These are phyloP conservation scores for Scytalidium sp. DNA, from an alignment of 2,329 filamentous ascomycete genomes.

Conservation along the genomic window DNA sequence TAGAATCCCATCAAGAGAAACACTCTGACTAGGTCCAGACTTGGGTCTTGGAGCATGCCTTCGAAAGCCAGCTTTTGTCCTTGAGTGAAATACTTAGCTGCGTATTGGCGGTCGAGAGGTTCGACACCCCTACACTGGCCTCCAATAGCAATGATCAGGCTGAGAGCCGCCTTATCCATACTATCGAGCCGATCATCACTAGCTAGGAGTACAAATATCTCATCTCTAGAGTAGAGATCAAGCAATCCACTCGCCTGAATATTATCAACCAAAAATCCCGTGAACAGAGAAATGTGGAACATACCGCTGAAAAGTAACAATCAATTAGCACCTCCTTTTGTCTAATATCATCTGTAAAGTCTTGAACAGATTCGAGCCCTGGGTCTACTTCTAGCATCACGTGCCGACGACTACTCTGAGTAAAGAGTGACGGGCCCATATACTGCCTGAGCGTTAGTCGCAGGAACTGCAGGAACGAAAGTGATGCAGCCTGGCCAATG, in stretches of 20 bases:
- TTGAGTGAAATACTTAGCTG: slow-evolving; percentile 32
- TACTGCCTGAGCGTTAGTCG: slow-evolving; percentile 9
- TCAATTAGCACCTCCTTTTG: not conserved
- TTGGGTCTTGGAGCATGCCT: slow-evolving; percentile 33
- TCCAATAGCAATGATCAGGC: slow-evolving; percentile 29
- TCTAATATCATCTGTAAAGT: not conserved
- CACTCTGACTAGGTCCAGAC: slow-evolving; percentile 29
- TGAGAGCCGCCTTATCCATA: slow-evolving; percentile 14
- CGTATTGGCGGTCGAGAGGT: slow-evolving; percentile 27
- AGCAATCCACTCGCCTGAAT: slow-evolving; percentile 5
- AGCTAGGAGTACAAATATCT: slow-evolving; percentile 3
- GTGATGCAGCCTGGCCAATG: slow-evolving; percentile 11
- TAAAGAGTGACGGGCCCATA: slow-evolving; percentile 10
- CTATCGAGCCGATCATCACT: not conserved
- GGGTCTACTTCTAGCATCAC: slow-evolving; percentile 3
- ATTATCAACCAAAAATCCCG: not conserved
- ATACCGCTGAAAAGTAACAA: not conserved
- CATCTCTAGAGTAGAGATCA: slow-evolving; percentile 5
- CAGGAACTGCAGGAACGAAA: slow-evolving; percentile 11
- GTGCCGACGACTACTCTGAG: slow-evolving; percentile 3
- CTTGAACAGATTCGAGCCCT: not conserved
- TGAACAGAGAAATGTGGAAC: not conserved
- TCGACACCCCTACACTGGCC: slow-evolving; percentile 29
- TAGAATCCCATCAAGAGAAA: slow-evolving; percentile 35
- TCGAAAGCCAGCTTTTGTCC: slow-evolving; percentile 31